Evolutionary conservation across 2,329 filamentous ascomycete species (phyloP), one percentile per base, ranked within the genome.

Genomic region (Fusarium redolens): DNA sequence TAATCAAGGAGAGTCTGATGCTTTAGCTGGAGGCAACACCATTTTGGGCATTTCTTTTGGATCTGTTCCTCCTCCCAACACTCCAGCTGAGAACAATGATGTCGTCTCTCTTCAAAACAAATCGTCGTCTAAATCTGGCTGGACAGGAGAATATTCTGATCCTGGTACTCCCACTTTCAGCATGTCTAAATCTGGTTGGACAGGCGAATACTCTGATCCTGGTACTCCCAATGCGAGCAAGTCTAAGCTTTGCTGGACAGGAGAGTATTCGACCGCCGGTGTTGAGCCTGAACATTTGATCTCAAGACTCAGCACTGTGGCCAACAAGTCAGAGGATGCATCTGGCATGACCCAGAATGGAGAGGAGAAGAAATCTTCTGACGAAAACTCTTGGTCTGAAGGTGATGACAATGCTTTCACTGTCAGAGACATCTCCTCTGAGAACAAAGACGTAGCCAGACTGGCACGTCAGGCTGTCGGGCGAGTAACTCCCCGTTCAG

Each of bases 371-470:
- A 6, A 0, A 20, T 6, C 31, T 28, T n/a, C 18, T 28, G 22
- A 2, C 7, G 10, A 25, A 14, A 15, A 7, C 22, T 40, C 22
- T 7, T 3, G 4, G 14, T 28, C 14, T 15, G 5, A 38, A n/a
- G 3, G 7, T 3, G 22, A 2, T 28, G 18, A 6, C 5, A n/a
- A 5, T 38, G 10, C 13, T 20, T n/a, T 14, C 18, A 15, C 11
- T 5, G 10, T 15, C 14, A 17, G 22, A 7, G 22, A 17, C 22
- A 28, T 28, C 14, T n/a, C 13, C 15, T 20, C 18, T 17, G 14
- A 54, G 18, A 22, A 30, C 15, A n/a, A n/a, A n/a, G n/a, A 38
- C 2, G 14, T 54, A n/a, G 7, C 22, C 13, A 28, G 5, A 10
- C n/a, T 54, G 22, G 33, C 33, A 20, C 13, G 10, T 20, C 48